Base-by-base conservation (phyloP, 2,329 filamentous ascomycete species). In the Fusarium pseudonygamai region DNA sequence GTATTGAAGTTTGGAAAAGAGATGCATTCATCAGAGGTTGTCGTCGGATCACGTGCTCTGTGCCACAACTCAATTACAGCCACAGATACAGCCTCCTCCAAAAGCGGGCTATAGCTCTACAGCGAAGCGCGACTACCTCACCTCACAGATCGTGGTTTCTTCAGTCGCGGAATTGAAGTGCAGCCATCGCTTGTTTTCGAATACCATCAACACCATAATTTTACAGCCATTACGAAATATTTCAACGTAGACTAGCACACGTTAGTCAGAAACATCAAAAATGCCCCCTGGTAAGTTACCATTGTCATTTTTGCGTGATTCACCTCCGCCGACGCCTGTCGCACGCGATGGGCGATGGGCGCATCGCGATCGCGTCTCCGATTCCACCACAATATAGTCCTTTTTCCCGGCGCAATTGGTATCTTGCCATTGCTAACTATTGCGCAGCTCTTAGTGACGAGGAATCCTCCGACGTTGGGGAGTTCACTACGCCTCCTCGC, bases 381-480 rank as follows among this genome's bases (percentile, higher is more conserved):
- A 60, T n/a, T n/a, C 26, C 42, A 43, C 42, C 24, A 40, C 36
- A 46, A 57, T 37, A 52, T 49, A 28, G 36, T 32, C 37, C 39
- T 40, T 30, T 16, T 40, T 40, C 15, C 15, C 22, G 24, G 67
- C 71, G 60, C 73, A 66, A 52, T 43, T 22, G 18, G 16, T 43
- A 42, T 37, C 22, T 26, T 56, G 46, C 61, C 32, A 37, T 55
- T 45, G 64, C 74, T 81, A 69, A 80, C 18, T 30, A 37, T 26
- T 49, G 20, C 39, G n/a, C 58, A 84, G 82, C 82, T 42, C 75
- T 84, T 18, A 84, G 82, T 72, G 82, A 84, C 6, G 80, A 82
- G 46, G 70, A 77, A 47, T 82, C 81, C 18, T 83, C 83, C 30
- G 67, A 81, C n/a, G 78, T 79, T 42, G 67, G 74, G 49, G 80